These are phyloP conservation scores for Solanum pinnatisectum DNA, from an alignment of 257 asterid genomes.

Conservation along the genomic window DNA sequence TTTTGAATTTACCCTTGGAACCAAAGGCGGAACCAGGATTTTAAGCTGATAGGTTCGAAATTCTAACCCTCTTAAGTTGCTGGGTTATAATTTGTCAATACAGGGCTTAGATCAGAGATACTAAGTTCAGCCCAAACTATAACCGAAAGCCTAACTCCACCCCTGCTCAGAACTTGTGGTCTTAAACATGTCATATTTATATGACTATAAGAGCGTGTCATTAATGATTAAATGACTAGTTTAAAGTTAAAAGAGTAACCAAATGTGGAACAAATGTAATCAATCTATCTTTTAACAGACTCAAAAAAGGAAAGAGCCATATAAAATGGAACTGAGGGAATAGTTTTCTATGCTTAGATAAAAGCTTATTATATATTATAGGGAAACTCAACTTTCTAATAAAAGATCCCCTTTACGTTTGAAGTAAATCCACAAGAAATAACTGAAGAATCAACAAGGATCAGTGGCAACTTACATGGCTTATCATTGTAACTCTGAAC, in stretches of 20 bases:
- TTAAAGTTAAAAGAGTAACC: background rate
- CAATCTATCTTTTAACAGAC: background rate
- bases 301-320: background rate
- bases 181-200: background rate
- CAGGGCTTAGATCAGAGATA: background rate
- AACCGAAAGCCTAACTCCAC: background rate
- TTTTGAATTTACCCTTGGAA: background rate
- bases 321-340: background rate
- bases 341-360: background rate
- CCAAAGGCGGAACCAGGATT: background rate
- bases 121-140: background rate
- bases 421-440: background rate
- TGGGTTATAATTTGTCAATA: background rate
- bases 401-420: background rate
- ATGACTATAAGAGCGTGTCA: background rate
- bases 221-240: background rate
- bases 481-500: slow-evolving; percentile 76
- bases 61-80: background rate
- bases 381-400: background rate
- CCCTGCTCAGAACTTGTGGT: background rate
- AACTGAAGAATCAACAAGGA: background rate
- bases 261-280: background rate
- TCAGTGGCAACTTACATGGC: slow-evolving; percentile 39
- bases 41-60: background rate
- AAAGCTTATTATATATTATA: background rate